phyloP scores from a whole-genome alignment of 2,329 filamentous ascomycete species.

The Cladosporium oxysporum region DNA sequence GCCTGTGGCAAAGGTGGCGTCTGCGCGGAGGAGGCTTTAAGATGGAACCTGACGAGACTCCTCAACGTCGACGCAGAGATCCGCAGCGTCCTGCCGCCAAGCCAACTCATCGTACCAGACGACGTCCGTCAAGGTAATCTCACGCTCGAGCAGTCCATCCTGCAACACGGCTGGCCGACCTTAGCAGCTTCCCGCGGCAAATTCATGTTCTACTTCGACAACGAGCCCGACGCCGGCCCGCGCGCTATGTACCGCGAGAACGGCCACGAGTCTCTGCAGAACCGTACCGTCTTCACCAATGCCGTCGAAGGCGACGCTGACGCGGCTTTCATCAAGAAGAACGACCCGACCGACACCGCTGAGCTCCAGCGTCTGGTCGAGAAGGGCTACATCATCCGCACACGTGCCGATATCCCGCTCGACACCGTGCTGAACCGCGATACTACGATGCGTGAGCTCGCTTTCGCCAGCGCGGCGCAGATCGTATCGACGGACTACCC shows the following conservation, averaged over 20 bases:
- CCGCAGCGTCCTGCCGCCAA: slow-evolving; percentile 43
- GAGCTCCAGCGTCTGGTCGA: slow-evolving; percentile 49
- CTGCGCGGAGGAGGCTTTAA: slow-evolving; percentile 43
- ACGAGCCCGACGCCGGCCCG: slow-evolving; percentile 43
- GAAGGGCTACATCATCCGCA: slow-evolving; percentile 54
- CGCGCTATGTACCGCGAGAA: slow-evolving; percentile 41
- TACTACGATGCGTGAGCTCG: slow-evolving; percentile 46
- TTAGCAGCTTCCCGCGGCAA: slow-evolving; percentile 48
- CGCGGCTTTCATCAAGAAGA: slow-evolving; percentile 54
- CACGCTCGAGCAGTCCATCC: slow-evolving; percentile 50
- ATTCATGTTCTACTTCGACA: slow-evolving; percentile 56
- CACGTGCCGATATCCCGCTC: slow-evolving; percentile 50
- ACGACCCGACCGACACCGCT: slow-evolving; percentile 44
- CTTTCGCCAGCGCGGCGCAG: slow-evolving; percentile 52
- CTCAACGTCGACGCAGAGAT: slow-evolving; percentile 52
- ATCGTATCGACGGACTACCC: slow-evolving; percentile 54
- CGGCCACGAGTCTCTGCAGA: slow-evolving; percentile 43
- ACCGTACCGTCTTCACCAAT: slow-evolving; percentile 53
- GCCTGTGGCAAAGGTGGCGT: slow-evolving; percentile 39
- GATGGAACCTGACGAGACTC: slow-evolving; percentile 48
- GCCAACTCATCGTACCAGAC: slow-evolving; percentile 51
- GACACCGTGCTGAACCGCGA: slow-evolving; percentile 46
- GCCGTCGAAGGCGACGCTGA: slow-evolving; percentile 47
- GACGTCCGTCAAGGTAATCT: slow-evolving; percentile 45
- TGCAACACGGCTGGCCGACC: slow-evolving; percentile 53